Percentiles rank a stretch among this genome's conserved stretches.
Conservation (phyloP, 2,329 filamentous ascomycete species). For the Fusarium anguioides region DNA sequence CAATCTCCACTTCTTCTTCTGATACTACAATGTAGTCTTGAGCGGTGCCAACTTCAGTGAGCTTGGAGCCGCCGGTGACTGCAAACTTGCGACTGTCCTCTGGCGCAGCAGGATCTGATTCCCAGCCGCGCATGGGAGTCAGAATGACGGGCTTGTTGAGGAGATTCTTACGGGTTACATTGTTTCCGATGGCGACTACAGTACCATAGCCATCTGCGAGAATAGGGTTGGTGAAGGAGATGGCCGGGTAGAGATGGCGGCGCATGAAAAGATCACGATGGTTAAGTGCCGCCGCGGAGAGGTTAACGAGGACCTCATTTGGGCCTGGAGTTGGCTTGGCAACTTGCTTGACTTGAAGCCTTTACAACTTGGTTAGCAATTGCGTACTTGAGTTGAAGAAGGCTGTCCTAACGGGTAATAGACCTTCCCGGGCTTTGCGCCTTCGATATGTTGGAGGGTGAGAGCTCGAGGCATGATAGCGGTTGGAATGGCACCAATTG, state of each 20-base stretch:
- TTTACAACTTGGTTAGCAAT: conserved; percentile 44
- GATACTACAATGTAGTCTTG: conserved; percentile 78
- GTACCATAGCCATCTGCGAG: conserved; percentile 85
- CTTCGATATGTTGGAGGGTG: conserved; percentile 75
- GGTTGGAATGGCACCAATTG: background rate
- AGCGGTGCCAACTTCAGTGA: conserved; percentile 73
- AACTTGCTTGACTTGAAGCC: conserved; percentile 69
- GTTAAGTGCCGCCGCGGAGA: conserved; percentile 87
- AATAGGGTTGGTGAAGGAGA: conserved; percentile 81
- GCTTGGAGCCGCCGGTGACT: conserved; percentile 76
- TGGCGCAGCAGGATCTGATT: conserved; percentile 75
- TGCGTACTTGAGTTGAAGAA: background rate
- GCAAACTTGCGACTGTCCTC: conserved; percentile 70
- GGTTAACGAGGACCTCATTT: conserved; percentile 77
- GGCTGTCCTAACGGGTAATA: conserved; percentile 75
- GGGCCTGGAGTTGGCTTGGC: conserved; percentile 72
- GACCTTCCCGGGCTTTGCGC: conserved; percentile 83
- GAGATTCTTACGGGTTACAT: conserved; percentile 52
- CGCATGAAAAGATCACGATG: conserved; percentile 96
- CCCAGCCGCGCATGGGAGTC: conserved; percentile 83
- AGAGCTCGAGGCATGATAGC: conserved; percentile 65
- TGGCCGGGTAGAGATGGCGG: conserved; percentile 88
- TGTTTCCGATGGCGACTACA: conserved; percentile 72
- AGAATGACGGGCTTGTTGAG: conserved; percentile 78
- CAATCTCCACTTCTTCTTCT: conserved; percentile 78